Base-by-base conservation (phyloP, 768 basidiomycete species). In the Mycena kentingensis region DNA sequence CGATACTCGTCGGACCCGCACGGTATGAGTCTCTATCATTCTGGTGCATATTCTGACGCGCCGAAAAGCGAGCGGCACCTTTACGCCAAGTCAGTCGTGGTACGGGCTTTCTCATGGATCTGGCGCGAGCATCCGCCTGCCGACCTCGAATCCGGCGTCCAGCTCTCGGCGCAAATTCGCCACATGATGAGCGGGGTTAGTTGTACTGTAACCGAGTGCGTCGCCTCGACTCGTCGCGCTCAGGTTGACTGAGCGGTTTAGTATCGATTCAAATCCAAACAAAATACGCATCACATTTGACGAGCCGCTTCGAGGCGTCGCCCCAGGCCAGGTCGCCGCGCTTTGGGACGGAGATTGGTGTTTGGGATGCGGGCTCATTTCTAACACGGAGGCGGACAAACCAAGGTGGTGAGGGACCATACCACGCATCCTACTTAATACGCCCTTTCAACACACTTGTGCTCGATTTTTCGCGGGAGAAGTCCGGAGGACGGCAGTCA, bases 271-370 rank as follows among this genome's bases (percentile, higher is more conserved):
- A 47, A 41, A 60, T 55, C 58, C 39, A 47, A 46, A 58, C 64
- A 65, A 43, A 57, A 63, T 54, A 29, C 56, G 37, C 54, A 57
- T 92, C 37, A 61, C 68, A 0, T 87, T 90, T 57, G 74, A 78
- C 32, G 67, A 77, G 29, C 82, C 87, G 0, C 75, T 88, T 42
- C 78, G 80, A 35, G 87, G 83, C 5, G 83, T 93, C 15, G 77
- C 90, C 0, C 80, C 84, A 0, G 95, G 95, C 1, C 95, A 98
- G 68, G 80, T 89, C 26, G 86, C 85, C 5, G 84, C 81, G 0
- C 58, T 96, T 2, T 97, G 85, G 68, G 77, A 83, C 50, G 83
- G 75, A 2, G 77, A 84, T 38, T 87, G 87, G 84, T 94, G 92
- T 67, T 73, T 96, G 26, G 94, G 94, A 2, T 88, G 87, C 63